phyloP scores from a whole-genome alignment of 2,329 filamentous ascomycete genomes.

The Aspergillus neoniger region DNA sequence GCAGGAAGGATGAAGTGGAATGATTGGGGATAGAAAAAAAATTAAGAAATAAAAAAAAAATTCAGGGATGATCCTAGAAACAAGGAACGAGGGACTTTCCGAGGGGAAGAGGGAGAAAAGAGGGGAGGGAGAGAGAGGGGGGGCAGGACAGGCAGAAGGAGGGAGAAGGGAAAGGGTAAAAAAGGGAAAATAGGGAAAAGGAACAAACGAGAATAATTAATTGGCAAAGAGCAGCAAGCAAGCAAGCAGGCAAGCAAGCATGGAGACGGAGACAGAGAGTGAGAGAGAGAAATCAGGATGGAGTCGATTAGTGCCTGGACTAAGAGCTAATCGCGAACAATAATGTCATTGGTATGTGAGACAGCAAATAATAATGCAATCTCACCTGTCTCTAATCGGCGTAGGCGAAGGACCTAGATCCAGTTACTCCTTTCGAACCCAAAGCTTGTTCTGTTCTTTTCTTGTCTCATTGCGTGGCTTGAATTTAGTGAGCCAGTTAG shows the following conservation, averaged over 20 bases:
- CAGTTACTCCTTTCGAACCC: background rate
- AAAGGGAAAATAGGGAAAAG: background rate
- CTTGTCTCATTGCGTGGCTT: background rate
- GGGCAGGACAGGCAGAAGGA: background rate
- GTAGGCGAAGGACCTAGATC: constrained; percentile 4
- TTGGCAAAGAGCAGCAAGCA: background rate
- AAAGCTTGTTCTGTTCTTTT: constrained; percentile 2
- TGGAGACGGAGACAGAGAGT: background rate
- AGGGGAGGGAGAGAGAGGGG: background rate
- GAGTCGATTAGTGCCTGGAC: constrained; percentile 11
- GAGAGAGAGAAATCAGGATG: constrained; percentile 1
- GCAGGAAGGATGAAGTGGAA: background rate
- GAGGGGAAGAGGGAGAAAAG: constrained; percentile 10
- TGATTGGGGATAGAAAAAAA: background rate
- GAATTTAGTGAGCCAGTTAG: no score
- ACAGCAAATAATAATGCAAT: constrained; percentile 6
- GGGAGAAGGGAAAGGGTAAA: constrained; percentile 6
- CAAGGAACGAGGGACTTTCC: constrained; percentile 7
- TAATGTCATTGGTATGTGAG: constrained; percentile 12
- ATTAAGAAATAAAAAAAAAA: constrained; percentile 11
- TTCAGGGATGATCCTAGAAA: constrained; percentile 6
- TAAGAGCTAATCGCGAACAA: constrained; percentile 7
- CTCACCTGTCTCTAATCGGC: constrained; percentile 3
- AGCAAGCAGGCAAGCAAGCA: background rate
- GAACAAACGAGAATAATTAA: no score